Evolutionary conservation across 2,329 filamentous ascomycete genomes (phyloP).

Genomic region (Thielaviopsis musarum): DNA sequence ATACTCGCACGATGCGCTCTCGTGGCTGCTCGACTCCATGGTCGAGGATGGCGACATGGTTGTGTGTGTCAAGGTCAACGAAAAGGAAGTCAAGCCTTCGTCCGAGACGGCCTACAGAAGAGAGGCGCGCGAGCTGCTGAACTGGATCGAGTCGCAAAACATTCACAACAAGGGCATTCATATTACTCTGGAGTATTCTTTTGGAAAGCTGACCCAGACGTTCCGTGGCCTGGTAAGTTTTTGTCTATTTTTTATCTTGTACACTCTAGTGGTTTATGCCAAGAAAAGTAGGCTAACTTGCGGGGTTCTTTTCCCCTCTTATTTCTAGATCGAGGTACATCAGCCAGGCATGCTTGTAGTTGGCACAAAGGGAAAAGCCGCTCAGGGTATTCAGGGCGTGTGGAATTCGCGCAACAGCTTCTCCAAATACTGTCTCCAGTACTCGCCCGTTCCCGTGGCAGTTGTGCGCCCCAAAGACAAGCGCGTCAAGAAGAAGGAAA

Average conservation of each 20-base stretch:
- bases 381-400: constrained; percentile 73
- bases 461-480: constrained; percentile 80
- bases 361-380: constrained; percentile 67
- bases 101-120: constrained; percentile 56
- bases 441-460: constrained; percentile 82
- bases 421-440: constrained; percentile 87
- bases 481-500: constrained; percentile 76
- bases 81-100: constrained; percentile 57
- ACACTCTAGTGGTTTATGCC: not conserved
- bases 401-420: constrained; percentile 66
- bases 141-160: constrained; percentile 65
- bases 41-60: constrained; percentile 90
- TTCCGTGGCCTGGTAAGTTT: constrained; percentile 70
- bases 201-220: constrained; percentile 77
- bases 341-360: constrained; percentile 84
- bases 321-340: constrained; percentile 64
- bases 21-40: constrained; percentile 82
- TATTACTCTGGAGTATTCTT: constrained; percentile 69
- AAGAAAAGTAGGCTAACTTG: constrained; percentile 6
- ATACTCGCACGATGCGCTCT: constrained; percentile 81
- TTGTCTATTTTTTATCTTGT: not conserved
- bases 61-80: constrained; percentile 74
- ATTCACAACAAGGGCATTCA: constrained; percentile 65
- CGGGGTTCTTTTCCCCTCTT: not conserved
- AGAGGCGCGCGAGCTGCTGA: constrained; percentile 58